Base-by-base conservation (phyloP, 2,329 filamentous ascomycete species). In the Lasiodiplodia citricola region DNA sequence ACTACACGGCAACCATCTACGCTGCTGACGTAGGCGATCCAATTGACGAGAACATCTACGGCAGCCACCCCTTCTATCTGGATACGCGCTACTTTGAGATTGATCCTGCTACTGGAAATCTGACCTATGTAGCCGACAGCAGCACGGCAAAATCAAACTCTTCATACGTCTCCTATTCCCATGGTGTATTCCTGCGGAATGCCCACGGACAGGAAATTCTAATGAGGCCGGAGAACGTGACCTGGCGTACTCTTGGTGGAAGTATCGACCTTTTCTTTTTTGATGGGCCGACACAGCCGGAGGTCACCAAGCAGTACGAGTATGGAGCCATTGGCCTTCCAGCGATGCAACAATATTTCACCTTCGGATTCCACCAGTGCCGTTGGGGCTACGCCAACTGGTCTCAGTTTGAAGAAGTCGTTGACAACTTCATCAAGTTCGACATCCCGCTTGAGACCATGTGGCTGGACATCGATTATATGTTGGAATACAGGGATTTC, bases 311-410 rank as follows among this genome's bases (percentile, higher is more conserved):
- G 76, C 86, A 91, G 50, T 96, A 95, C 75, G 89, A 92, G 71
- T 79, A 81, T 68, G 89, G 86, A 66, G 87, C 90, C 1, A 83
- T 90, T 64, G 92, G 92, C 0, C 81, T 92, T 5, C 92, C 92
- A 1, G 89, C 89, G 0, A 90, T 95, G 88, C 91, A 94, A 75
- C 90, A 92, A 72, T 96, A 96, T 80, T 95, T 88, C 84, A 88
- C 90, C 0, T 88, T 96, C 70, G 93, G 93, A 0, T 95, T 87
- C 76, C 93, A 96, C 72, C 92, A 96, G 76, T 95, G 92, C 73
- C 86, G 92, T 69, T 96, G 92, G 89, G 93, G 92, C 0, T 96
- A 96, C 76, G 82, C 85, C 50, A 93, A 92, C 73, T 93, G 91
- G 88, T 86, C 87, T 1, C 84, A 88, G 35, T 75, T 93, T 3